Conservation (phyloP, 768 basidiomycete genomes). For the Goffeauzyma gilvescens region DNA sequence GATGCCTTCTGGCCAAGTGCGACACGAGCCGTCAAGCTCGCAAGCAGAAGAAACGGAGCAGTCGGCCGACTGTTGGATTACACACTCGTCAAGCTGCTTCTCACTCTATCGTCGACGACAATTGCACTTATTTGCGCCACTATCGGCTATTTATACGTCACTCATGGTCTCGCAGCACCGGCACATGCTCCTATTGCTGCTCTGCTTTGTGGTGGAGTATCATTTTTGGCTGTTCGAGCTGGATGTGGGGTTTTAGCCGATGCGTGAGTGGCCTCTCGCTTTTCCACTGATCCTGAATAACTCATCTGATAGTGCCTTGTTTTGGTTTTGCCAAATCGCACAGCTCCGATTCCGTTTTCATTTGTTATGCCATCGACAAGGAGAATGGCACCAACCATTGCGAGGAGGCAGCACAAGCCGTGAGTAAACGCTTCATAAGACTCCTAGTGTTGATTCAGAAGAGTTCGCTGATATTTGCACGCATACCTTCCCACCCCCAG, state of each 20-base stretch:
- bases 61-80: slow-evolving; percentile 34
- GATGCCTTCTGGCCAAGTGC: slow-evolving; percentile 48
- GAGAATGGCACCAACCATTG: slow-evolving; percentile 40
- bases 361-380: slow-evolving; percentile 50
- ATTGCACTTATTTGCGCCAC: slow-evolving; percentile 66
- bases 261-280: slow-evolving; percentile 36
- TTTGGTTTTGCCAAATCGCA: not conserved
- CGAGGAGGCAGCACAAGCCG: slow-evolving; percentile 42
- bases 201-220: slow-evolving; percentile 56
- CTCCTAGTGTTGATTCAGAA: too few species aligned
- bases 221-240: slow-evolving; percentile 62
- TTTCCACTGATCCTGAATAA: not conserved
- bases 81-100: slow-evolving; percentile 50
- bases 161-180: slow-evolving; percentile 54
- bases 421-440: slow-evolving; percentile 35
- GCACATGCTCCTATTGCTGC: slow-evolving; percentile 56
- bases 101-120: slow-evolving; percentile 47
- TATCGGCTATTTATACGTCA: slow-evolving; percentile 70
- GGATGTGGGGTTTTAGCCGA: slow-evolving; percentile 67
- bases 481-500: too few species aligned
- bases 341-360: slow-evolving; percentile 47
- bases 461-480: too few species aligned
- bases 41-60: slow-evolving; percentile 19
- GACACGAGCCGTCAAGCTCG: slow-evolving; percentile 41
- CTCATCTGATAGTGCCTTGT: not conserved